Percentiles rank a stretch among this genome's conserved stretches.
phyloP scores from a whole-genome alignment of 2,329 filamentous ascomycete species.

The Phialocephala subalpina region DNA sequence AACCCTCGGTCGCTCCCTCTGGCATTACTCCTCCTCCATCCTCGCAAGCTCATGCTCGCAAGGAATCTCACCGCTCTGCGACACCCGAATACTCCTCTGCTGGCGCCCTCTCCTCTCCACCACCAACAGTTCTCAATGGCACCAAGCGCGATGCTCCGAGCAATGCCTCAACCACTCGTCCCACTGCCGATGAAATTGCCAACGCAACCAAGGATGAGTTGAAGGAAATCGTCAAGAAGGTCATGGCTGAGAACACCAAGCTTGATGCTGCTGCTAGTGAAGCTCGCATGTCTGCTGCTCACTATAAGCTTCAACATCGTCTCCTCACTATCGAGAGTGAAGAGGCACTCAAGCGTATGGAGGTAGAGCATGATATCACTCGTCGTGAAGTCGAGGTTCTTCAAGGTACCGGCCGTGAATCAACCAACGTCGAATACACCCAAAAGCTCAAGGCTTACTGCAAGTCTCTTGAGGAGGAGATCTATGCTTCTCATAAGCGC shows the following conservation, averaged over 20 bases:
- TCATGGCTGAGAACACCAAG: conserved; percentile 63
- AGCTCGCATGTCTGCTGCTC: conserved; percentile 83
- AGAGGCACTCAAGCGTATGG: conserved; percentile 85
- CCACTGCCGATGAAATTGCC: conserved; percentile 57
- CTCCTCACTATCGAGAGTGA: conserved; percentile 84
- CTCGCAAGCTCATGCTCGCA: conserved; percentile 56
- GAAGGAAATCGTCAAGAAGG: conserved; percentile 61
- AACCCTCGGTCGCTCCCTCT: conserved; percentile 42
- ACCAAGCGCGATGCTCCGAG: conserved; percentile 30
- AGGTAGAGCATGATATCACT: conserved; percentile 92
- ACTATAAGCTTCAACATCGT: conserved; percentile 90
- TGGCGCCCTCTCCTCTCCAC: conserved; percentile 39
- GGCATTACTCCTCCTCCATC: conserved; percentile 71
- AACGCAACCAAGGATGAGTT: conserved; percentile 64
- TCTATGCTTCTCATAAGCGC: conserved; percentile 68
- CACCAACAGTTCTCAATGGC: conserved; percentile 37
- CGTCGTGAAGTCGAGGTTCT: conserved; percentile 86
- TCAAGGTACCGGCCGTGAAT: conserved; percentile 71
- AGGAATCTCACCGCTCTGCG: conserved; percentile 20
- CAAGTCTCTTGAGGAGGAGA: conserved; percentile 72
- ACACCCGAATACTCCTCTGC: conserved; percentile 31
- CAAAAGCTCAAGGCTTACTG: conserved; percentile 72
- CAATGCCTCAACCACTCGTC: conserved; percentile 50
- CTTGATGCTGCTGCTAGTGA: conserved; percentile 60
- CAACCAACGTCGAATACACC: conserved; percentile 62